These are phyloP conservation scores for Tetratostichococcus sp. DNA, from an alignment of 139 green algal species.

Conservation along the genomic window DNA sequence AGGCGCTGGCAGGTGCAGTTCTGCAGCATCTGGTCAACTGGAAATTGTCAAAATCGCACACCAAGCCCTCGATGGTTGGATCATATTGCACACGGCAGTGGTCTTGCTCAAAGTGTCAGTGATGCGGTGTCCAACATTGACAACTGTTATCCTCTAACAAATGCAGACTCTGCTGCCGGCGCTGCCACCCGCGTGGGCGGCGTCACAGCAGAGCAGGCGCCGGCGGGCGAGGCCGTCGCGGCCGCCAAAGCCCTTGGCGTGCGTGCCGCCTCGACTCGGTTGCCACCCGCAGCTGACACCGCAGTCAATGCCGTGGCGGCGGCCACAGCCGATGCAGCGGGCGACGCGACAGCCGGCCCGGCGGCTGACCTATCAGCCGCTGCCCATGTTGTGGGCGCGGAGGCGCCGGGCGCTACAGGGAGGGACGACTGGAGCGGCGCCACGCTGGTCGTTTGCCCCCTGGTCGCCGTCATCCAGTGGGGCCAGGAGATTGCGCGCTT, in stretches of 20 bases:
- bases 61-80: too few relatives aligned
- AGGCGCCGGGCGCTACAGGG: not conserved
- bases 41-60: too few relatives aligned
- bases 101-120: too few relatives aligned
- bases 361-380: too few relatives aligned
- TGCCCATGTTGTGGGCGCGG: not conserved
- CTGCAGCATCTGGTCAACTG: not conserved
- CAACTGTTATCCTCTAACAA: not conserved
- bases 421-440: slow-evolving; percentile 36
- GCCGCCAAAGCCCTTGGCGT: not conserved
- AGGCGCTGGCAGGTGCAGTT: not conserved
- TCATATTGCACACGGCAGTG: too few relatives aligned
- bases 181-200: not conserved
- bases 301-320: not conserved
- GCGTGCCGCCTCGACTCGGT: too few relatives aligned
- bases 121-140: too few relatives aligned
- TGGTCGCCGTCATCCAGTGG: slow-evolving; percentile 94
- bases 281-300: not conserved
- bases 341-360: too few relatives aligned
- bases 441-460: slow-evolving; percentile 92
- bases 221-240: not conserved
- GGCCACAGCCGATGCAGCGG: not conserved
- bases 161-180: not conserved
- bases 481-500: slow-evolving; percentile 82
- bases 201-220: slow-evolving; percentile 3